A percentile compares a stretch with the other conserved stretches of the same genome.
Evolutionary conservation across 2,329 filamentous ascomycete species (phyloP).

Genomic region (Claviceps paspali): DNA sequence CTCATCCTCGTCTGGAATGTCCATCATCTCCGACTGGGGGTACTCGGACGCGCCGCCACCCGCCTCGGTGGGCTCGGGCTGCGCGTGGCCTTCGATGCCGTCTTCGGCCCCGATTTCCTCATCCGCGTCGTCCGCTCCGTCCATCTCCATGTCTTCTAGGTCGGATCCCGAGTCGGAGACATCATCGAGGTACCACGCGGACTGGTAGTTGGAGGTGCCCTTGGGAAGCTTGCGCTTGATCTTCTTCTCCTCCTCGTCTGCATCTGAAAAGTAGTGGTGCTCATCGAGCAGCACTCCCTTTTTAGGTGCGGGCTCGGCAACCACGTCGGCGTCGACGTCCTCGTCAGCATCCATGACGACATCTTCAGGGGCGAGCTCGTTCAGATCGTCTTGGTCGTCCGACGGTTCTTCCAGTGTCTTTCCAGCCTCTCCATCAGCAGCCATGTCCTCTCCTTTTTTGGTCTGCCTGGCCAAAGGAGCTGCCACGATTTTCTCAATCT

Average conservation of each 20-base stretch:
- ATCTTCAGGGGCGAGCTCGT: constrained; percentile 75
- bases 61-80: constrained; percentile 56
- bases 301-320: constrained; percentile 30
- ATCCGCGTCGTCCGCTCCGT: constrained; percentile 35
- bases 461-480: constrained; percentile 50
- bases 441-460: constrained; percentile 49
- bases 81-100: constrained; percentile 56
- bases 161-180: constrained; percentile 79
- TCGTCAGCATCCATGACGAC: constrained; percentile 55
- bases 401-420: constrained; percentile 55
- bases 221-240: constrained; percentile 64
- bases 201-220: constrained; percentile 87
- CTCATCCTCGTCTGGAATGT: constrained; percentile 70
- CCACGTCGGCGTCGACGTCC: constrained; percentile 22
- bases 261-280: constrained; percentile 95
- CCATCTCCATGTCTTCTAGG: constrained; percentile 49
- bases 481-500: constrained; percentile 76
- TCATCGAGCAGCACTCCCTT: constrained; percentile 91
- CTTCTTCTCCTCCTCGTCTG: constrained; percentile 38
- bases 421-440: constrained; percentile 42
- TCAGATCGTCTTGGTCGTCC: constrained; percentile 69
- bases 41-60: constrained; percentile 74
- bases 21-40: constrained; percentile 82
- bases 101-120: constrained; percentile 60
- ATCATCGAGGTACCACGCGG: constrained; percentile 79